A percentile compares a stretch with the other conserved stretches of the same genome.
phyloP scores from a whole-genome alignment of 306 rosid species.

The Canavalia ensiformis region DNA sequence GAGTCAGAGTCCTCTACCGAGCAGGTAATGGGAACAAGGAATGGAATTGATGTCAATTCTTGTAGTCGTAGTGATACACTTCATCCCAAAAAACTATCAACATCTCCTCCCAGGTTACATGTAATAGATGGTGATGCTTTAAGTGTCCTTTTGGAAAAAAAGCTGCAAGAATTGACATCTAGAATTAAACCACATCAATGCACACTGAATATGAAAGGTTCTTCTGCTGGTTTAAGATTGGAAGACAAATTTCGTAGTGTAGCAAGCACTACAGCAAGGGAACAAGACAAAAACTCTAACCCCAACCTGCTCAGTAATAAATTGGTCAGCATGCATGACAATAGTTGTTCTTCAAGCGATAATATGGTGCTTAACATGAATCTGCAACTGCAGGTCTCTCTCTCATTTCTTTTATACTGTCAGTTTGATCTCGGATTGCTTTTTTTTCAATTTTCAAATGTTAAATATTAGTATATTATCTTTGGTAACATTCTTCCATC shows the following conservation, averaged over 20 bases:
- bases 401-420: slow-evolving; percentile 6
- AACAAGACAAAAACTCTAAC: slow-evolving; percentile 42
- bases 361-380: slow-evolving; percentile 46
- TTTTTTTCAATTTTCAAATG: slow-evolving; percentile 30
- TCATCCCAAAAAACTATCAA: slow-evolving; percentile 52
- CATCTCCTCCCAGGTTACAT: slow-evolving; percentile 60
- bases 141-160: slow-evolving; percentile 85
- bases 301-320: slow-evolving; percentile 49
- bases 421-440: neutral
- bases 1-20: slow-evolving; percentile 57
- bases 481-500: slow-evolving; percentile 15
- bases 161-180: slow-evolving; percentile 78
- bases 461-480: slow-evolving; percentile 28
- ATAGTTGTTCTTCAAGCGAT: slow-evolving; percentile 51
- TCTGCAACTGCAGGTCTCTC: slow-evolving; percentile 65
- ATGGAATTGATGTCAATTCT: slow-evolving; percentile 54
- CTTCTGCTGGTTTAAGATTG: slow-evolving; percentile 57
- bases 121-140: slow-evolving; percentile 69
- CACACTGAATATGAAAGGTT: slow-evolving; percentile 54
- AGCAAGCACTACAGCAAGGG: slow-evolving; percentile 47
- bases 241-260: slow-evolving; percentile 50
- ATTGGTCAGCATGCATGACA: slow-evolving; percentile 34
- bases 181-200: slow-evolving; percentile 63
- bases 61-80: slow-evolving; percentile 50
- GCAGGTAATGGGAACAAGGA: slow-evolving; percentile 49